Base-by-base conservation (phyloP, 805 yeast genomes). In the Spathaspora sp. region DNA sequence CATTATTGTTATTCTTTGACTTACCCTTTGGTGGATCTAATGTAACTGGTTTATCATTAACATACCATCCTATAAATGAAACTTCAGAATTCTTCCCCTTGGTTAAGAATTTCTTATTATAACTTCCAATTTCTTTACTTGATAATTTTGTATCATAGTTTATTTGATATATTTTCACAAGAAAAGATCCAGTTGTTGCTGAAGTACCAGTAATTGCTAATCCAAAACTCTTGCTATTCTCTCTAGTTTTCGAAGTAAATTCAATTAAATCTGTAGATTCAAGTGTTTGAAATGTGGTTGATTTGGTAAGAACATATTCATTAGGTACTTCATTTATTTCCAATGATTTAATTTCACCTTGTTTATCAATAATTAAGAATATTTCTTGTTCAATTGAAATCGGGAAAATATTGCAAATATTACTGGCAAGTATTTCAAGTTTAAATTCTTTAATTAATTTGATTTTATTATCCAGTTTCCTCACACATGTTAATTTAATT, bases 81-180 rank as follows among this genome's bases (percentile, higher is more conserved):
- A 53, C 40, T 4, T 32, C 31, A 12, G 20, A 42, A 10, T 28
- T 28, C 7, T 44, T 19, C 29, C 47, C 47, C 35, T 53, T 49
- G 14, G 44, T 51, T 14, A 48, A 31, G 35, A 51, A 51, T 17
- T 49, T 56, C 42, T 49, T 53, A 35, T 52, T 50, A 38, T 54
- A 62, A 10, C 55, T 46, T 9, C 66, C 68, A 32, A 64, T 50
- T 18, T 54, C 60, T 23, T 44, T 52, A 12, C 49, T 23, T 17
- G 46, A 46, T 38, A 56, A 31, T 26, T 47, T 45, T 9, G 44
- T 47, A 1, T 35, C 45, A 19, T 53, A 50, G n/a, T 46, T 48
- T 10, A 62, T 32, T 46, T 58, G 58, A 45, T 54, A 54, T 2
- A 64, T 47, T 40, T 55, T 57, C 31, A 59, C 19, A 42, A 55